Base-by-base conservation (phyloP, 2,329 filamentous ascomycete genomes). In the Pseudodiploospora longispora region DNA sequence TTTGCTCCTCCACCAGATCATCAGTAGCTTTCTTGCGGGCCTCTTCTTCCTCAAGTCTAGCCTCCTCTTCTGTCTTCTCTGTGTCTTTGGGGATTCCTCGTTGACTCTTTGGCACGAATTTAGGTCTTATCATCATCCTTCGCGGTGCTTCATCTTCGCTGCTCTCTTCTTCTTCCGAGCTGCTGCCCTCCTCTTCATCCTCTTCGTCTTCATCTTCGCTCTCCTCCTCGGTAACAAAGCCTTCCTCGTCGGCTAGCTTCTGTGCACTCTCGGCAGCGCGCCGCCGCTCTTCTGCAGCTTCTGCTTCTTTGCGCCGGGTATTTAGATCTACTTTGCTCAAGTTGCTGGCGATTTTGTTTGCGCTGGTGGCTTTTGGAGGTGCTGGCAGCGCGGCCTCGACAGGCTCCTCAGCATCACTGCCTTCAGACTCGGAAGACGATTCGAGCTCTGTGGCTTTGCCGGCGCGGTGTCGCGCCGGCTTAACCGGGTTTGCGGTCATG, bases 401-500 rank as follows among this genome's bases (percentile, higher is more conserved):
- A 50, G 52, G 42, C 42, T 55, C 44, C 9, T 62, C 55, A 40
- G 58, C 52, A 46, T 74, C 72, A 58, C 66, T 69, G 52, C 65
- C 66, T 39, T 76, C 73, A 5, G 69, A 72, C 47, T 76, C 72
- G 34, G 75, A 78, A 36, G 73, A 75, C 5, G 72, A 75, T 9
- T 70, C 72, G 48, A 70, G 74, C 6, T 70, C 76, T 3, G 74
- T 69, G 10, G 83, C 72, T 64, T 96, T 97, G 52, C 93, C 91
- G 10, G 91, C 84, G 47, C 89, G 82, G 58, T 96, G 85, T 46
- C 93, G 85, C 53, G 82, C 79, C 27, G 88, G 86, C 61, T 82
- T 82, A 47, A 83, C 68, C 4, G 87, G 89, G 59, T 96, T 95
- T 50, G 90, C 89, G 50, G 91, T 97, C 87, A 97, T 95, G 58